phyloP scores from a whole-genome alignment of 306 rosid genomes.

The Gillenia trifoliata region DNA sequence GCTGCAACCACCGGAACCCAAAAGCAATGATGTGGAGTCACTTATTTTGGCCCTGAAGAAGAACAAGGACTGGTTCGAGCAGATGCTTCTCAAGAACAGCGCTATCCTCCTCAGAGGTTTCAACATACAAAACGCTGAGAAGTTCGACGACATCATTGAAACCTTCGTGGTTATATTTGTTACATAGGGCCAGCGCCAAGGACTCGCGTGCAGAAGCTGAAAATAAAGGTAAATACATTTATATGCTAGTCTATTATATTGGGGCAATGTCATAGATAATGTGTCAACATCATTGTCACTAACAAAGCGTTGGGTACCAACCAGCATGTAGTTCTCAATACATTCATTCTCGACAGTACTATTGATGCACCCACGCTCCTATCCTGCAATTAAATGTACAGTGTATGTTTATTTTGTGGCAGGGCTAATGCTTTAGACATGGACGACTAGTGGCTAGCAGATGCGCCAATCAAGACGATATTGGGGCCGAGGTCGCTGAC shows the following conservation, averaged over 20 bases:
- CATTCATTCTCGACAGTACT: too few species aligned
- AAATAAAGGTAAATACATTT: conserved; percentile 39
- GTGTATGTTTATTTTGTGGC: not conserved
- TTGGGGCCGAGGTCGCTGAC: conserved; percentile 55
- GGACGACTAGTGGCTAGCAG: conserved; percentile 65
- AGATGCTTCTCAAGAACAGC: conserved; percentile 62
- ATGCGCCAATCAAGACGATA: conserved; percentile 57
- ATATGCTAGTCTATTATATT: too few species aligned
- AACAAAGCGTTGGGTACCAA: too few species aligned
- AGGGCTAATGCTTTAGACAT: conserved; percentile 69
- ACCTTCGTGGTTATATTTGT: conserved; percentile 60
- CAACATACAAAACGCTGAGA: conserved; percentile 45
- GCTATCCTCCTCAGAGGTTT: conserved; percentile 71
- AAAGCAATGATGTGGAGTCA: conserved; percentile 35
- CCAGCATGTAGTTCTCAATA: too few species aligned
- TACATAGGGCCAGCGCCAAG: conserved; percentile 90
- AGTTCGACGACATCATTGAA: conserved; percentile 66
- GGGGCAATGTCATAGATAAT: too few species aligned
- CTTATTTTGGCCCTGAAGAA: conserved; percentile 37
- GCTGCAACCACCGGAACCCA: conserved; percentile 40
- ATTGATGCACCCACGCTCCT: too few species aligned
- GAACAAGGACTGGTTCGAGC: conserved; percentile 66
- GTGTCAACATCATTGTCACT: not conserved
- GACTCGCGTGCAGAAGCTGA: conserved; percentile 59
- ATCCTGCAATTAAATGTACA: too few species aligned